Evolutionary conservation across 106 monocot species (phyloP).

Genomic region (Platanthera guangdongensis): DNA sequence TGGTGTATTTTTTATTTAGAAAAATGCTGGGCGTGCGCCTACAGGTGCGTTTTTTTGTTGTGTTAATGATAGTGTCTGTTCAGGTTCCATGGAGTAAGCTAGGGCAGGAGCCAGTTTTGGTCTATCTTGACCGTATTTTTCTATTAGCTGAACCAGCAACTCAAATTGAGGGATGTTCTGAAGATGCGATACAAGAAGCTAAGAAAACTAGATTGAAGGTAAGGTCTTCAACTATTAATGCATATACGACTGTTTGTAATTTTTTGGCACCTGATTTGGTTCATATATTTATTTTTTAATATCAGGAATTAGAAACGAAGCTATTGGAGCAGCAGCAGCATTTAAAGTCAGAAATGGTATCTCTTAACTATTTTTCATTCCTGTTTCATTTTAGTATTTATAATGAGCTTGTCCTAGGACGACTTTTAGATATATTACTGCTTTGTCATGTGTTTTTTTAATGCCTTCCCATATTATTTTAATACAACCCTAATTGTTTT

Average conservation of each 20-base stretch:
- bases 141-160: conserved; percentile 91
- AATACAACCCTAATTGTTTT: background rate
- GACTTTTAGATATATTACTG: background rate
- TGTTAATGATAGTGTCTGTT: conserved; percentile 6
- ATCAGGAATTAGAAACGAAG: conserved; percentile 75
- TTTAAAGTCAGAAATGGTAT: conserved; percentile 80
- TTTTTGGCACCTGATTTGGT: background rate
- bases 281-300: conserved; percentile 11
- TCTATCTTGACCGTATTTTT: conserved; percentile 81
- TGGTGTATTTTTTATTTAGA: background rate
- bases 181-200: conserved; percentile 89
- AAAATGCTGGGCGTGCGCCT: background rate
- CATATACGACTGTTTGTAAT: background rate
- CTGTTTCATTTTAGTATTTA: background rate
- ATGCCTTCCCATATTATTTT: background rate
- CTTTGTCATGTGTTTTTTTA: background rate
- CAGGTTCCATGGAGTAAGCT: conserved; percentile 98
- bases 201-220: conserved; percentile 75
- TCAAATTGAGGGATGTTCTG: conserved; percentile 71
- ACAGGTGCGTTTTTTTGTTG: background rate
- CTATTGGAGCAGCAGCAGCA: conserved; percentile 72
- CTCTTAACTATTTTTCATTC: background rate
- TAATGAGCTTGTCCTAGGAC: background rate
- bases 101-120: conserved; percentile 93
- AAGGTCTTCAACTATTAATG: background rate